phyloP scores from a whole-genome alignment of 2,329 filamentous ascomycete genomes.

The Zopfia rhizophila region DNA sequence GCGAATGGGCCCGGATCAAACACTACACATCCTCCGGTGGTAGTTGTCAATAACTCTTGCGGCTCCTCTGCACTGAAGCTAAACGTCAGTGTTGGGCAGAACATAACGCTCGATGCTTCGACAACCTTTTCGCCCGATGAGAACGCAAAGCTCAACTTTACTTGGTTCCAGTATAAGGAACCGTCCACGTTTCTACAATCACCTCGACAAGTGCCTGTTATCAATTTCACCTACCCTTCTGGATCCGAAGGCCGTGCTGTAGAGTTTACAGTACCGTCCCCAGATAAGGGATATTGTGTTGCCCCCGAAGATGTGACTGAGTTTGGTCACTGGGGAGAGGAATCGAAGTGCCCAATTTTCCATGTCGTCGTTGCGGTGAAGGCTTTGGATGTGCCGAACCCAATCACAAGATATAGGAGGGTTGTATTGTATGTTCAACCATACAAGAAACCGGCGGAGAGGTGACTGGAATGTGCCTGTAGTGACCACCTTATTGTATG shows the following conservation, averaged over 20 bases:
- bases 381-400: slow-evolving; percentile 8
- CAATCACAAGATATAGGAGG: slow-evolving; percentile 25
- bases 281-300: slow-evolving; percentile 12
- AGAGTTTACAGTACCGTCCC: slow-evolving; percentile 13
- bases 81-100: slow-evolving; percentile 44
- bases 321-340: slow-evolving; percentile 18
- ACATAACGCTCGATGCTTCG: slow-evolving; percentile 54
- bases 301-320: slow-evolving; percentile 11
- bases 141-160: slow-evolving; percentile 52
- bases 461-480: no score
- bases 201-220: slow-evolving; percentile 36
- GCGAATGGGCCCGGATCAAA: slow-evolving; percentile 12
- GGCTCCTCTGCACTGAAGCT: slow-evolving; percentile 45
- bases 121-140: slow-evolving; percentile 56
- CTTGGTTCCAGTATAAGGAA: slow-evolving; percentile 58
- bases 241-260: slow-evolving; percentile 1
- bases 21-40: slow-evolving; percentile 56
- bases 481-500: no score
- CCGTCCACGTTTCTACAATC: slow-evolving; percentile 52
- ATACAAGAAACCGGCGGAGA: neutral
- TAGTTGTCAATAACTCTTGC: slow-evolving; percentile 50
- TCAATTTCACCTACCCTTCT: slow-evolving; percentile 17
- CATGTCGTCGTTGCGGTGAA: slow-evolving; percentile 20
- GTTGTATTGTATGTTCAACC: slow-evolving; percentile 16
- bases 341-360: slow-evolving; percentile 14